Base-by-base conservation (phyloP, 208 protist genomes). In the Acanthamoeba castellanii region DNA sequence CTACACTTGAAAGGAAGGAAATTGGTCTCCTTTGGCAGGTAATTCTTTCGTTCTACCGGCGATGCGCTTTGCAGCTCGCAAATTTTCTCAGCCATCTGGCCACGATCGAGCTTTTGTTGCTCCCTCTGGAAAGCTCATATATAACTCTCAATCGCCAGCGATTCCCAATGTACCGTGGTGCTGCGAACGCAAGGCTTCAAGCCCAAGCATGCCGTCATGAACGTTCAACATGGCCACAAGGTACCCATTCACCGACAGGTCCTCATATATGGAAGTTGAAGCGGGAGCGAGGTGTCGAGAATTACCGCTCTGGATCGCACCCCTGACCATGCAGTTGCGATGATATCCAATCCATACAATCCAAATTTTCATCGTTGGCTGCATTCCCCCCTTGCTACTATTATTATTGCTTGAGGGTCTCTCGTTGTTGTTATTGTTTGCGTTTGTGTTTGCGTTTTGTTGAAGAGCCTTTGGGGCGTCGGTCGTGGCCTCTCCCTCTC, bases 131-230 rank as follows among this genome's bases (percentile, higher is more conserved):
- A 3, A 32, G 11, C 30, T 16, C 37, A 89, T 64, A 66, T 89
- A 0, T 25, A 0, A 20, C 13, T 89, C 81, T 89, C 81, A 25
- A 59, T 78, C 37, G 13, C 32, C 84, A 90, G 84, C 34, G 84
- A 90, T 66, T 37, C 84, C 3, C 59, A 70, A 47, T 90, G 84
- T 66, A 90, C 84, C 8, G 84, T 90, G 50, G 84, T 90, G 50
- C 50, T 90, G 45, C 50, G 84, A 34, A 90, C 84, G n/a, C 55
- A 61, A 47, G 84, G 84, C 13, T 90, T 90, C 50, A 90, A 90
- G 59, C 32, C 84, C n/a, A 90, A 90, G 34, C 84, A 90, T 68
- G 84, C 84, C 22, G 16, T 90, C 7, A 90, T 90, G 84, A 90
- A 47, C 50, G 84, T 66, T 22, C 55, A 70, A 66, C 25, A 90